Conservation (phyloP, 768 basidiomycete species). For the Termitomyces sp. region DNA sequence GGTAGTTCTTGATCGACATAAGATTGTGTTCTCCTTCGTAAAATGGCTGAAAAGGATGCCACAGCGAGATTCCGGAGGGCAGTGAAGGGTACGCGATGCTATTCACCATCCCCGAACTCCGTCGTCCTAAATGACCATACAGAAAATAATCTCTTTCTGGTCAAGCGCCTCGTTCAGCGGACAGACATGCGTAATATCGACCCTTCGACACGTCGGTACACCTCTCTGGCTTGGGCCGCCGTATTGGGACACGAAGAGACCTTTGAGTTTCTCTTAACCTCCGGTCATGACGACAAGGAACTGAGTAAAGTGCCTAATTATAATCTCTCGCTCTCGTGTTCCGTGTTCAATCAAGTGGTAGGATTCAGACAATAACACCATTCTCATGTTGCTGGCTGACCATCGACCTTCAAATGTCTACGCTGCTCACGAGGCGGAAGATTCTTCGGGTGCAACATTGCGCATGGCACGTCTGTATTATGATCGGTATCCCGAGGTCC, state of each 20-base stretch:
- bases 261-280: conserved; percentile 82
- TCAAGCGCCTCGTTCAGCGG: conserved; percentile 79
- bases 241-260: conserved; percentile 86
- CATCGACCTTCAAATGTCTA: conserved; percentile 51
- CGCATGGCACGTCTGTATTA: conserved; percentile 86
- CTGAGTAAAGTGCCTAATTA: conserved; percentile 62
- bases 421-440: conserved; percentile 41
- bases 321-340: background rate
- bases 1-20: background rate
- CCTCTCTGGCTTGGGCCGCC: conserved; percentile 90
- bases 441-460: conserved; percentile 65
- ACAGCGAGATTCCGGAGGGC: conserved; percentile 70
- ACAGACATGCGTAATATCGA: conserved; percentile 93
- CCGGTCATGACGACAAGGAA: conserved; percentile 92
- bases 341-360: conserved; percentile 21
- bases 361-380: conserved; percentile 92
- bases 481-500: conserved; percentile 78
- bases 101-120: background rate
- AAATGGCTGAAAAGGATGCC: conserved; percentile 81
- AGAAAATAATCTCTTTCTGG: conserved; percentile 96
- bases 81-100: conserved; percentile 55
- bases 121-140: conserved; percentile 12
- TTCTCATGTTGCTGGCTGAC: conserved; percentile 90
- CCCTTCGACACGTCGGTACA: conserved; percentile 65
- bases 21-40: conserved; percentile 1